Evolutionary conservation across 306 rosid species (phyloP).

Genomic region (Castanea sativa): DNA sequence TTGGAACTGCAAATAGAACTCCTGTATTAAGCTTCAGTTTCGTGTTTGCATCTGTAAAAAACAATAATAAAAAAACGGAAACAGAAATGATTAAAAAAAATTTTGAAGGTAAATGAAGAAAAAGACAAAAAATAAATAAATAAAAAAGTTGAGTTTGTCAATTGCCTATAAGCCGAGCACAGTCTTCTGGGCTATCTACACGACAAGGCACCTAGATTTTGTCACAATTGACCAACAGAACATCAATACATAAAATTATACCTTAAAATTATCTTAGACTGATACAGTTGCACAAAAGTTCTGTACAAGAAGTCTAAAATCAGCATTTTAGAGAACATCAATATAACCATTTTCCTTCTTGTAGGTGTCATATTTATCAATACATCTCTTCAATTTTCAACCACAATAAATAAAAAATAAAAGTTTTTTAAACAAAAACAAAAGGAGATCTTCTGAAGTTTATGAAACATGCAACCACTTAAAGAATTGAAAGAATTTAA

Average conservation of each 20-base stretch:
- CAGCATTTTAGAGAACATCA: background rate
- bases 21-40: slow-evolving; percentile 75
- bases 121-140: background rate
- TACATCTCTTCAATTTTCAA: background rate
- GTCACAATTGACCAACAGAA: slow-evolving; percentile 21
- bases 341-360: background rate
- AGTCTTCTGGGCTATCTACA: slow-evolving; percentile 73
- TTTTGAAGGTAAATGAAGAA: background rate
- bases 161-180: slow-evolving; percentile 76
- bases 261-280: background rate
- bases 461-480: background rate
- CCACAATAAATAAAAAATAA: background rate
- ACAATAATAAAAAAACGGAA: slow-evolving; percentile 5
- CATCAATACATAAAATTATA: slow-evolving; percentile 14
- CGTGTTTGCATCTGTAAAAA: slow-evolving; percentile 55
- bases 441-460: background rate
- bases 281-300: background rate
- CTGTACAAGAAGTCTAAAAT: background rate
- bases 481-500: background rate
- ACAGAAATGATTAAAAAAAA: background rate
- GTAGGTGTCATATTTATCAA: background rate
- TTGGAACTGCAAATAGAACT: slow-evolving; percentile 79
- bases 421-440: background rate
- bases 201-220: slow-evolving; percentile 70
- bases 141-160: slow-evolving; percentile 9